Evolutionary conservation across 2,329 filamentous ascomycete species (phyloP), one percentile per base, ranked within the genome.

Genomic region (Colletotrichum noveboracense): DNA sequence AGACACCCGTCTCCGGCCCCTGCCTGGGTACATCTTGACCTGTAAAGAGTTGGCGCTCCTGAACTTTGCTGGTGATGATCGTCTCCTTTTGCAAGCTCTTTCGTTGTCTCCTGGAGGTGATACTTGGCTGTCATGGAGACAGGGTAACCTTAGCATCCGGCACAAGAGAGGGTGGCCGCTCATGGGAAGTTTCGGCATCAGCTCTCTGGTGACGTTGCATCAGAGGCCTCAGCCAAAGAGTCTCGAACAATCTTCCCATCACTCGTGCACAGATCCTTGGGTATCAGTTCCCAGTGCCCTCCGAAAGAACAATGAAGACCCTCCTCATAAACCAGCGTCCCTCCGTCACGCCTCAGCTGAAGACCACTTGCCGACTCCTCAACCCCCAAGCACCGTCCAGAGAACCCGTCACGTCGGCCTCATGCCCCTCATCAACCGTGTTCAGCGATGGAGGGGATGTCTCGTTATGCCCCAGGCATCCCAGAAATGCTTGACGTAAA

Each of bases 351-450:
- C 43, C 12, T 52, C 3, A 21, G n/a, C n/a, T 0, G n/a, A 52
- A 52, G 43, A 21, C 5, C 43, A 52, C 43, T n/a, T 6, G 10
- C 6, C n/a, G n/a, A 52, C 43, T 21, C 18, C 1, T 48, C 43
- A 21, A 48, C n/a, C n/a, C 43, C 5, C 43, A 3, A 13, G 3
- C 18, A 48, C 10, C 9, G 18, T 43, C 43, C 43, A 48, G 43
- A 48, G 5, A 48, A 12, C 10, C 3, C 0, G 0, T 13, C 36
- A 13, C n/a, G 0, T 21, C 43, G n/a, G n/a, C 43, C 43, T 13
- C n/a, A 7, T 21, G 1, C 0, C 9, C 38, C 43, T 21, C 43
- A 0, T 3, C 43, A 7, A 7, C 43, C 6, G 43, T 1, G 10
- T 21, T 0, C 43, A 21, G 43, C 43, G n/a, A 21, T 24, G 2